These are phyloP conservation scores for Kregervanrija delftensis DNA, from an alignment of 805 yeast genomes.

Conservation along the genomic window DNA sequence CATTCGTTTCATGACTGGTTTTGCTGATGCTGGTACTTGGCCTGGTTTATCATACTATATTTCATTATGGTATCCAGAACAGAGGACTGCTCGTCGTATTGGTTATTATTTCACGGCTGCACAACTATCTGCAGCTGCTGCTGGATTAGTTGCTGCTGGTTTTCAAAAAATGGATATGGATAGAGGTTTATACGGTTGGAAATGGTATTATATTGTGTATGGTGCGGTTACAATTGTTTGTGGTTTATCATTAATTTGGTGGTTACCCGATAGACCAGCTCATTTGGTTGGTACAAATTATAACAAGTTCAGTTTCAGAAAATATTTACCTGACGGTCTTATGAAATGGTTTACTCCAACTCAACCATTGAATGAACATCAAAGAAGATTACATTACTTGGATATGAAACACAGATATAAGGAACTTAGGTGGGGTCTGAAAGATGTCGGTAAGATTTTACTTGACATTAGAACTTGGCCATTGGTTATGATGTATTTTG, in stretches of 20 bases:
- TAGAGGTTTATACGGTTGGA: conserved; percentile 73
- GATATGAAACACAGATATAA: conserved; percentile 54
- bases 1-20: conserved; percentile 62
- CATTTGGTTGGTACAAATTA: conserved; percentile 15
- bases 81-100: conserved; percentile 67
- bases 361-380: conserved; percentile 47
- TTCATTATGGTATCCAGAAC: conserved; percentile 78
- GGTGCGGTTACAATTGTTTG: conserved; percentile 61
- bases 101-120: conserved; percentile 92
- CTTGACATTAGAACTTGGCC: conserved; percentile 73
- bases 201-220: conserved; percentile 76
- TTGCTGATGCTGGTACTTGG: conserved; percentile 85
- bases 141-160: conserved; percentile 82
- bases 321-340: conserved; percentile 14
- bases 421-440: conserved; percentile 47
- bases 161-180: conserved; percentile 75
- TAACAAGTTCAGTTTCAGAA: conserved; percentile 14
- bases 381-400: conserved; percentile 45
- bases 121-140: conserved; percentile 83
- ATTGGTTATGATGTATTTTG: conserved; percentile 79
- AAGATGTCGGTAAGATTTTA: conserved; percentile 48
- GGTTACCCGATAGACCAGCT: conserved; percentile 79
- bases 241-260: conserved; percentile 64
- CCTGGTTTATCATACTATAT: conserved; percentile 84
- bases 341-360: conserved; percentile 18